Percentiles rank a stretch among this genome's conserved stretches.
Conservation (phyloP, 140 eudicot species). For the Stevia rebaudiana region DNA sequence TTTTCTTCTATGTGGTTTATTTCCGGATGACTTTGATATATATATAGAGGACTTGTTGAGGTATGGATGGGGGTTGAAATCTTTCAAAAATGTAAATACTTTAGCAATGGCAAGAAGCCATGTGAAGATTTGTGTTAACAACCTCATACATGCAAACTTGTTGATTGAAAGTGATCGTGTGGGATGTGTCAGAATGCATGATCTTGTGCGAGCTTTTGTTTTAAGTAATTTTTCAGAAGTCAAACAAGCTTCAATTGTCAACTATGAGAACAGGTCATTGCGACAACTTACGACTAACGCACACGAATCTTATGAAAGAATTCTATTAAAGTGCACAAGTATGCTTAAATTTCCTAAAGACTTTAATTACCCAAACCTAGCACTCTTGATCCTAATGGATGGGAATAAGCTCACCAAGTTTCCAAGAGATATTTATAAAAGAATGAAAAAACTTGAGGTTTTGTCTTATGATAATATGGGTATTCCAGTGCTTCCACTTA, state of each 20-base stretch:
- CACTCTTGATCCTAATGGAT: conserved; percentile 3
- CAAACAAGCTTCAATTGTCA: conserved; percentile 17
- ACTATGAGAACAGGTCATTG: not conserved
- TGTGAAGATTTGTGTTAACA: not conserved
- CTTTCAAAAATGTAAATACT: not conserved
- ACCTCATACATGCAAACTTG: conserved; percentile 8
- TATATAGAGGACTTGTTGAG: not conserved
- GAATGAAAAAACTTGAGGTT: not conserved
- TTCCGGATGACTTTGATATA: conserved; percentile 8
- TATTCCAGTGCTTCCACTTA: not conserved
- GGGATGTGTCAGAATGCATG: conserved; percentile 13
- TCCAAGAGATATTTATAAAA: not conserved
- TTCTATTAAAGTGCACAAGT: not conserved
- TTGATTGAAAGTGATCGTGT: not conserved
- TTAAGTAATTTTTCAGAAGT: conserved; percentile 5
- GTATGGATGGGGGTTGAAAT: not conserved
- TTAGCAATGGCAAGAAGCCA: not conserved
- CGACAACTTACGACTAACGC: not conserved
- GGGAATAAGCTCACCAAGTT: not conserved
- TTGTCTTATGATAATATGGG: not conserved
- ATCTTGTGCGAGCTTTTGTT: conserved; percentile 6
- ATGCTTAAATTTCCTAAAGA: not conserved
- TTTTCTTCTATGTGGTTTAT: not conserved
- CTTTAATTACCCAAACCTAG: not conserved
- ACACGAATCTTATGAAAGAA: not conserved